Conservation (phyloP, 495 filamentous ascomycete species). For the Hypoxylon perforatum region DNA sequence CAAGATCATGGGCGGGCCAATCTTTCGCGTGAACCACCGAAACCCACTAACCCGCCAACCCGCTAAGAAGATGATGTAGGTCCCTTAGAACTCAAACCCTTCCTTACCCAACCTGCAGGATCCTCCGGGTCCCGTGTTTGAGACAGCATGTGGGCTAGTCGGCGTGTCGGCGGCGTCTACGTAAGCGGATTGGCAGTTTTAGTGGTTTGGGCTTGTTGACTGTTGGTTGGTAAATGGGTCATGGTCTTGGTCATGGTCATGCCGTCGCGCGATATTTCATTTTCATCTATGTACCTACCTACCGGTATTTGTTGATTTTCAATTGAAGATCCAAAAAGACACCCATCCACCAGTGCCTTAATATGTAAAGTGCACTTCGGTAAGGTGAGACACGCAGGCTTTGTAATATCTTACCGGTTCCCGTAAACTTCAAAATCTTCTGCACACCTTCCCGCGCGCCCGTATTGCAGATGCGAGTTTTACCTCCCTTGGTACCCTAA, state of each 20-base stretch:
- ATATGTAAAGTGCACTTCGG: neutral
- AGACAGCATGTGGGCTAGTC: constrained; percentile 39
- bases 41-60: constrained; percentile 8
- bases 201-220: neutral
- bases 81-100: neutral
- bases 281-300: too few relatives aligned
- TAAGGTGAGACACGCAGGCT: constrained; percentile 13
- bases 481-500: neutral
- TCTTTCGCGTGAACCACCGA: constrained; percentile 37
- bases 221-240: neutral
- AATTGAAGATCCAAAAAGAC: too few relatives aligned
- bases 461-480: constrained; percentile 30
- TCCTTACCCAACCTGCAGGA: constrained; percentile 31
- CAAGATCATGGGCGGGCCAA: constrained; percentile 6
- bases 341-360: constrained; percentile 2
- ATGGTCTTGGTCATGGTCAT: neutral
- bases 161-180: constrained; percentile 12
- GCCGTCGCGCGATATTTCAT: neutral
- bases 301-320: too few relatives aligned
- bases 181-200: constrained; percentile 3
- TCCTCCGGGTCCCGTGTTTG: constrained; percentile 40
- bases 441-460: constrained; percentile 25
- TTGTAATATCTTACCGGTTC: constrained; percentile 27
- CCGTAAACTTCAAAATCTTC: constrained; percentile 3
- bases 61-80: constrained; percentile 7